phyloP scores from a whole-genome alignment of 768 basidiomycete genomes.

The Mycena haematopus region DNA sequence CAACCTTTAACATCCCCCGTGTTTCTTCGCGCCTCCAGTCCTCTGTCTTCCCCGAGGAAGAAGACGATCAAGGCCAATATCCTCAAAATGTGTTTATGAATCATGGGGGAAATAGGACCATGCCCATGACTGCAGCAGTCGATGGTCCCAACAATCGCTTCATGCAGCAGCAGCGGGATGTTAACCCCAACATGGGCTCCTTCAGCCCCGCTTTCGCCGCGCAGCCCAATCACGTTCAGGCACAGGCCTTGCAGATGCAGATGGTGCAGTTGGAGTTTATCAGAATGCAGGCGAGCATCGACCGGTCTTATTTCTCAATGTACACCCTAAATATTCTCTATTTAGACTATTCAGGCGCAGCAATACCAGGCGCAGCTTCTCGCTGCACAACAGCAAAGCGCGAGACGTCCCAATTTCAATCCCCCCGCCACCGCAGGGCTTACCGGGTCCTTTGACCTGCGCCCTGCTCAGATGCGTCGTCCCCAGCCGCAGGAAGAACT shows the following conservation, averaged over 20 bases:
- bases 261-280: conserved; percentile 86
- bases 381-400: conserved; percentile 41
- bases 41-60: conserved; percentile 52
- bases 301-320: background rate
- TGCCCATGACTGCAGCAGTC: conserved; percentile 74
- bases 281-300: conserved; percentile 70
- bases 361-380: conserved; percentile 44
- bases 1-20: conserved; percentile 67
- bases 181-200: conserved; percentile 59
- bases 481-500: conserved; percentile 60
- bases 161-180: conserved; percentile 65
- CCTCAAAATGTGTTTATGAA: conserved; percentile 58
- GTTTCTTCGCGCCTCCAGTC: conserved; percentile 52
- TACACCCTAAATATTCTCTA: conserved; percentile 12
- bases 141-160: conserved; percentile 74
- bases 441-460: conserved; percentile 67
- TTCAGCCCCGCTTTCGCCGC: conserved; percentile 60
- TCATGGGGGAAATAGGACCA: conserved; percentile 33
- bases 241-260: conserved; percentile 80
- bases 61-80: conserved; percentile 59
- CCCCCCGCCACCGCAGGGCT: conserved; percentile 77
- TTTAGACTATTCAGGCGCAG: conserved; percentile 57
- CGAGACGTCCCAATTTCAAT: conserved; percentile 51
- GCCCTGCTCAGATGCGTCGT: conserved; percentile 68
- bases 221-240: conserved; percentile 57